Evolutionary conservation across 2,329 filamentous ascomycete species (phyloP).

Genomic region (Fusarium devonianum): DNA sequence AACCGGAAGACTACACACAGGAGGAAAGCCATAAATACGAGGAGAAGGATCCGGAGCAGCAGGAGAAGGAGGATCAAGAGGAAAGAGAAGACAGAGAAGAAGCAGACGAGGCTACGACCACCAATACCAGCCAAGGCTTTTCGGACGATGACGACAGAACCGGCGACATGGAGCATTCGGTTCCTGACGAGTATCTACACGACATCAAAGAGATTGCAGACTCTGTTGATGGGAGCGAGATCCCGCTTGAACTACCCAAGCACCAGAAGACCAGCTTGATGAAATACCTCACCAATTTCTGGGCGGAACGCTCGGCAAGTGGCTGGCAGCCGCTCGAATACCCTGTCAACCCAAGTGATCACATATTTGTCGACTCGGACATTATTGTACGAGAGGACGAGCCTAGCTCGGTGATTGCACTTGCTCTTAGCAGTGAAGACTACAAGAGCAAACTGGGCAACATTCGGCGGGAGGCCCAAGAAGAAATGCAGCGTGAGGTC

Average conservation of each 20-base stretch:
- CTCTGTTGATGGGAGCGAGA: slow-evolving; percentile 67
- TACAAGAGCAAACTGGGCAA: slow-evolving; percentile 81
- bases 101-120: slow-evolving; percentile 41
- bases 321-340: slow-evolving; percentile 94
- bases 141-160: slow-evolving; percentile 72
- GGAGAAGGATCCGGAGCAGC: slow-evolving; percentile 39
- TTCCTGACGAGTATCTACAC: slow-evolving; percentile 72
- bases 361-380: slow-evolving; percentile 96
- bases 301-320: slow-evolving; percentile 95
- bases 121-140: slow-evolving; percentile 59
- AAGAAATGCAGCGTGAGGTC: slow-evolving; percentile 49
- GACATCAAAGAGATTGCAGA: slow-evolving; percentile 69
- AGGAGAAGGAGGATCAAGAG: slow-evolving; percentile 26
- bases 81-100: slow-evolving; percentile 41
- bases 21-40: slow-evolving; percentile 43
- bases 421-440: slow-evolving; percentile 86
- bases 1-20: slow-evolving; percentile 33
- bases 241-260: slow-evolving; percentile 80
- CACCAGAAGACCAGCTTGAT: slow-evolving; percentile 93
- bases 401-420: slow-evolving; percentile 93
- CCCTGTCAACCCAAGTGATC: slow-evolving; percentile 84
- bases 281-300: slow-evolving; percentile 96
- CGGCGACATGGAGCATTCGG: slow-evolving; percentile 76
- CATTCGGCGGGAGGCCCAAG: slow-evolving; percentile 63
- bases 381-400: slow-evolving; percentile 98